A percentile compares a stretch with the other conserved stretches of the same genome.
phyloP scores from a whole-genome alignment of 2,329 filamentous ascomycete genomes.

The Pseudocercospora fuligena region DNA sequence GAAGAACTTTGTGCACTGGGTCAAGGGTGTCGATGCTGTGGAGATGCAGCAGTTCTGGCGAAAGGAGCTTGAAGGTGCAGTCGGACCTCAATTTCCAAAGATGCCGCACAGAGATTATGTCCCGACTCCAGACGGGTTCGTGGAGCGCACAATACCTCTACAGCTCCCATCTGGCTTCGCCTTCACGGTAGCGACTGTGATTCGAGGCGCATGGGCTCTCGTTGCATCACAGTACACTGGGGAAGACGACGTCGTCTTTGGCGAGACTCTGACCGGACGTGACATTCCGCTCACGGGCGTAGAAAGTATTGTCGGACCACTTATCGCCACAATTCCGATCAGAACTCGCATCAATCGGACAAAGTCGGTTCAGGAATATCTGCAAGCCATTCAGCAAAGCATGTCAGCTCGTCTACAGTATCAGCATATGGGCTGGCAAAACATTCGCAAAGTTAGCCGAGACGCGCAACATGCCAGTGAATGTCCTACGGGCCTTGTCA shows the following conservation, averaged over 20 bases:
- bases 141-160: slow-evolving; percentile 29
- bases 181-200: slow-evolving; percentile 31
- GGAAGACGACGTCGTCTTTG: slow-evolving; percentile 41
- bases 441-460: slow-evolving; percentile 50
- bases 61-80: slow-evolving; percentile 35
- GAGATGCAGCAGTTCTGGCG: slow-evolving; percentile 44
- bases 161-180: slow-evolving; percentile 20
- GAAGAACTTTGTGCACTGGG: slow-evolving; percentile 43
- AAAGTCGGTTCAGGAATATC: slow-evolving; percentile 31
- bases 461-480: slow-evolving; percentile 63
- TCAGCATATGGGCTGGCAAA: slow-evolving; percentile 45
- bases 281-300: slow-evolving; percentile 38
- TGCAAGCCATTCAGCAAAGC: slow-evolving; percentile 27
- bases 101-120: slow-evolving; percentile 32
- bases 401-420: slow-evolving; percentile 41
- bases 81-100: slow-evolving; percentile 43
- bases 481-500: slow-evolving; percentile 60
- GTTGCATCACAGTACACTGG: slow-evolving; percentile 37
- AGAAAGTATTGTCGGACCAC: slow-evolving; percentile 38
- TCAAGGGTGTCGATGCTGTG: slow-evolving; percentile 31
- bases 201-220: slow-evolving; percentile 42
- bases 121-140: slow-evolving; percentile 31
- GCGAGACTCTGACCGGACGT: slow-evolving; percentile 44
- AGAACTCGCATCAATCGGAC: slow-evolving; percentile 39
- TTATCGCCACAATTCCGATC: slow-evolving; percentile 47